These are phyloP conservation scores for Condylostoma magnum DNA, from an alignment of 169 alveolate species.

Conservation along the genomic window DNA sequence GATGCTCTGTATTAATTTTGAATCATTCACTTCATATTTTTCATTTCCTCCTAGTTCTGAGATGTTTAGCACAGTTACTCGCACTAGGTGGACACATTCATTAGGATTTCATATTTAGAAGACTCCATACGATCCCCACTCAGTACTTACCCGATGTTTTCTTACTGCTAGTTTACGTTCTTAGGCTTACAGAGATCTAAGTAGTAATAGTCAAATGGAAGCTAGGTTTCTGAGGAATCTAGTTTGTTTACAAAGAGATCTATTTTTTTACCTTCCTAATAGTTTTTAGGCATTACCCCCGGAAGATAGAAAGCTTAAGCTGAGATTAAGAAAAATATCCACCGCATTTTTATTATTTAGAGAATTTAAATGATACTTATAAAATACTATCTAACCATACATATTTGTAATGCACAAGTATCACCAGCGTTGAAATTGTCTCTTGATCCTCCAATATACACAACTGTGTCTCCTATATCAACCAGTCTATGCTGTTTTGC, in stretches of 20 bases:
- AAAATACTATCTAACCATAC: neutral
- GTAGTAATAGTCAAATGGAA: slow-evolving; percentile 33
- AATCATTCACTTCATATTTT: slow-evolving; percentile 33
- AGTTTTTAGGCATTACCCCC: slow-evolving; percentile 18
- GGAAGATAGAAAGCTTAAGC: slow-evolving; percentile 18
- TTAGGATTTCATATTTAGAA: slow-evolving; percentile 36
- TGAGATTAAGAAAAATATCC: neutral
- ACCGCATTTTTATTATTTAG: no score
- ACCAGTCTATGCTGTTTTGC: slow-evolving; percentile 4
- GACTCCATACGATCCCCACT: slow-evolving; percentile 42
- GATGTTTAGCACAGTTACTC: slow-evolving; percentile 26
- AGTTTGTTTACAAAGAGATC: slow-evolving; percentile 14
- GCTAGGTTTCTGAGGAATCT: slow-evolving; percentile 25
- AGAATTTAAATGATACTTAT: neutral
- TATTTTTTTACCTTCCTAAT: slow-evolving; percentile 1
- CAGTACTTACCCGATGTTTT: slow-evolving; percentile 51
- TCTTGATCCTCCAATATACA: slow-evolving; percentile 8
- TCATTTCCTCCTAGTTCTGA: slow-evolving; percentile 19
- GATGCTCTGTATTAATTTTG: slow-evolving; percentile 34
- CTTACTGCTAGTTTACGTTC: neutral
- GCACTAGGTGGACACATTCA: slow-evolving; percentile 30
- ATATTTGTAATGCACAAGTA: slow-evolving; percentile 10
- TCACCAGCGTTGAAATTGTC: slow-evolving; percentile 16
- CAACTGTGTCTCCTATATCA: slow-evolving; percentile 4
- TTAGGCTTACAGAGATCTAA: slow-evolving; percentile 26